phyloP scores from a whole-genome alignment of 441 rosid species.

The Erysimum pusillum region DNA sequence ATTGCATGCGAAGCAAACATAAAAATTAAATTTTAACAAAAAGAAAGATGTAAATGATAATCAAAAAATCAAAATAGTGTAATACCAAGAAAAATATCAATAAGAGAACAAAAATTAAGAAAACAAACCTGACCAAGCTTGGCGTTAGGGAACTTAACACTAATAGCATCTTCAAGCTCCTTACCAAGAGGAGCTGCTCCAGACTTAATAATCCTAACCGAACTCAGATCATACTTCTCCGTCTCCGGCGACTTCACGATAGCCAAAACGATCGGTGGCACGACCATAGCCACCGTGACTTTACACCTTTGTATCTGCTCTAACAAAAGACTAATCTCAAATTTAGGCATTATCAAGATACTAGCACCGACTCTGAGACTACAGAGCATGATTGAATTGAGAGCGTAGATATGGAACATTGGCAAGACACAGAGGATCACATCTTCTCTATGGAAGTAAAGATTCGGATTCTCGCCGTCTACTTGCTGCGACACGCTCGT shows the following conservation, averaged over 20 bases:
- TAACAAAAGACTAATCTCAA: conserved; percentile 52
- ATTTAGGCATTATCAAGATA: conserved; percentile 60
- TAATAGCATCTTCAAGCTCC: conserved; percentile 63
- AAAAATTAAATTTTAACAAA: background rate
- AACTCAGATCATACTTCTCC: conserved; percentile 58
- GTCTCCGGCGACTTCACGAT: conserved; percentile 56
- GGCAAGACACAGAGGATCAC: conserved; percentile 61
- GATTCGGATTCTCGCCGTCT: conserved; percentile 66
- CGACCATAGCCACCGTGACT: conserved; percentile 59
- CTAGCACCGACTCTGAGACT: conserved; percentile 63
- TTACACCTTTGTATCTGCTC: conserved; percentile 52
- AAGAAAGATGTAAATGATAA: background rate
- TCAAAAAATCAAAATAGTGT: background rate
- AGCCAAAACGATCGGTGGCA: conserved; percentile 61
- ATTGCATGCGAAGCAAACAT: background rate
- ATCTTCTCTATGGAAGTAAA: conserved; percentile 53
- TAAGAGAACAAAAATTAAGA: background rate
- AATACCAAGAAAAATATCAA: background rate
- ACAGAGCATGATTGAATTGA: conserved; percentile 59
- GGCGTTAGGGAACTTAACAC: conserved; percentile 62
- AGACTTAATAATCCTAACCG: conserved; percentile 55
- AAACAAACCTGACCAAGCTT: conserved; percentile 60
- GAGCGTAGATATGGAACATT: conserved; percentile 60
- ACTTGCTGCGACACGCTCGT: conserved; percentile 68
- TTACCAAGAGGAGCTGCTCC: conserved; percentile 70